phyloP scores from a whole-genome alignment of 2,329 filamentous ascomycete species.

The Rosellinia necatrix region DNA sequence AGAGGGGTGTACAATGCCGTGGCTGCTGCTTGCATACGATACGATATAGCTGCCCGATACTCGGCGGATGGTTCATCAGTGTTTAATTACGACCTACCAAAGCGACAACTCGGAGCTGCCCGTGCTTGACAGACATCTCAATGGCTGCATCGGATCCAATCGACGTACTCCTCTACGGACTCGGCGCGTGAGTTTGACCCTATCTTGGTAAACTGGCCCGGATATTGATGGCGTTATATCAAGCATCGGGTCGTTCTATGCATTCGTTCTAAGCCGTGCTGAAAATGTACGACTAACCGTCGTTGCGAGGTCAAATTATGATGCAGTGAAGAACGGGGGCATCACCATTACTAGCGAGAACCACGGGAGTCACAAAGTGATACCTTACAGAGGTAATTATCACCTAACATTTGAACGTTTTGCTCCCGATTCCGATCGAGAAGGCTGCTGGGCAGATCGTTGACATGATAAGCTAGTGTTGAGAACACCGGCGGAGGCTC shows the following conservation, averaged over 20 bases:
- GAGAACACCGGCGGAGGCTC: slow-evolving; percentile 51
- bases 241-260: slow-evolving; percentile 63
- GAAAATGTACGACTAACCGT: slow-evolving; percentile 58
- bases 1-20: no score
- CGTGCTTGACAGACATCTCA: no score
- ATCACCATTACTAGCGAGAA: slow-evolving; percentile 59
- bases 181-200: slow-evolving; percentile 54
- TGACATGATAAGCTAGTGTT: slow-evolving; percentile 45
- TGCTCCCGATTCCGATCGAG: background rate
- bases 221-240: background rate
- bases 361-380: slow-evolving; percentile 59
- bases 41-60: background rate
- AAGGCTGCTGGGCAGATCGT: background rate
- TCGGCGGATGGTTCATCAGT: background rate
- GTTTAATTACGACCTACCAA: background rate
- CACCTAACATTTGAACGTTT: background rate
- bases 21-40: no score
- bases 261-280: slow-evolving; percentile 54
- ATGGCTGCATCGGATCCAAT: slow-evolving; percentile 23
- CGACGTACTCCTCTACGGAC: slow-evolving; percentile 55
- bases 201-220: background rate
- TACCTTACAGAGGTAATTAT: slow-evolving; percentile 48
- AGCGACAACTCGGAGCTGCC: background rate
- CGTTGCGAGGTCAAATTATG: slow-evolving; percentile 65
- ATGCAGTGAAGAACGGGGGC: slow-evolving; percentile 56